Evolutionary conservation across 2,329 filamentous ascomycete genomes (phyloP).

Genomic region (Gremmenia infestans): DNA sequence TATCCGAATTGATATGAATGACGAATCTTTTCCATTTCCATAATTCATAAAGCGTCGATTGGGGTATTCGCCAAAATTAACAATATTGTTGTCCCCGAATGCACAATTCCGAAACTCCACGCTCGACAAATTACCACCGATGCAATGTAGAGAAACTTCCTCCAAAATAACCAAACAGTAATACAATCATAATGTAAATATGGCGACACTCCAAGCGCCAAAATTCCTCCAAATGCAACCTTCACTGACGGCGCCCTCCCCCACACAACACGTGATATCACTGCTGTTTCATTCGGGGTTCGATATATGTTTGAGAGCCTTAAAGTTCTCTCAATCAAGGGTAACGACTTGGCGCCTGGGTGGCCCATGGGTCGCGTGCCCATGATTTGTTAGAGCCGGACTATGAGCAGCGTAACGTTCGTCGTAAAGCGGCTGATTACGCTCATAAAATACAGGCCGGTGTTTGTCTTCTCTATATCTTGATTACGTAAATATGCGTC

Average conservation of each 20-base stretch:
- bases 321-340: not conserved
- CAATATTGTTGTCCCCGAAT: not conserved
- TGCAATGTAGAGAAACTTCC: not conserved
- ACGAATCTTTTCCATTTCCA: no score
- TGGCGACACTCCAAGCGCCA: not conserved
- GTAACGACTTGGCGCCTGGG: constrained; percentile 18
- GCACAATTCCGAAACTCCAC: not conserved
- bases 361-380: not conserved
- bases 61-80: not conserved
- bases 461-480: constrained; percentile 14
- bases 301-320: no score
- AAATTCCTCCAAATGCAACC: constrained; percentile 3
- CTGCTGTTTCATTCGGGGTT: not conserved
- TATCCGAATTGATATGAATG: no score
- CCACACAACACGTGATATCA: not conserved
- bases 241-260: no score
- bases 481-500: constrained; percentile 2
- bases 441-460: constrained; percentile 11
- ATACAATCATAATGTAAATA: not conserved
- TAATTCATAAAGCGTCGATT: no score
- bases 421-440: not conserved
- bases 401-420: constrained; percentile 3
- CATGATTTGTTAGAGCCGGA: not conserved
- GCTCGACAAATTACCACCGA: not conserved
- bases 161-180: not conserved